Evolutionary conservation across 371 early-diverging fungal species (phyloP).

Genomic region (Cladochytrium tenue): DNA sequence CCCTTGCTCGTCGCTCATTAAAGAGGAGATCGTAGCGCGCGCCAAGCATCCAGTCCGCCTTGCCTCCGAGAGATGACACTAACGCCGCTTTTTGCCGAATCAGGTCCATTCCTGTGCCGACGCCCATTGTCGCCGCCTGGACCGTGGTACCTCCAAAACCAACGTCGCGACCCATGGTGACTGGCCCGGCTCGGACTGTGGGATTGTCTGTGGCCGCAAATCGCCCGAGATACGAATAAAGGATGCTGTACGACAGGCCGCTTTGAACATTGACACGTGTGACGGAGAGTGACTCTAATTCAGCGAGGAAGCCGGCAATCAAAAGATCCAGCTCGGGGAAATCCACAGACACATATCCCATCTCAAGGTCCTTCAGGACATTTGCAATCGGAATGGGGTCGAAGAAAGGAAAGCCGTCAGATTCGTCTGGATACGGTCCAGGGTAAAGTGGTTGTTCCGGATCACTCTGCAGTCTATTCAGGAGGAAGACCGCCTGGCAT

Average conservation of each 20-base stretch:
- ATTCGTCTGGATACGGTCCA: not conserved
- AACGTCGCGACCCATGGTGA: not conserved
- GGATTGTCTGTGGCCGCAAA: not conserved
- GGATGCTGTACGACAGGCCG: conserved; percentile 2
- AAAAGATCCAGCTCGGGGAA: conserved; percentile 1
- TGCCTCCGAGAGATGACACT: conserved; percentile 25
- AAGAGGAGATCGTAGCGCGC: conserved; percentile 4
- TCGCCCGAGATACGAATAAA: conserved; percentile 12
- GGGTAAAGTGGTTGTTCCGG: conserved; percentile 32
- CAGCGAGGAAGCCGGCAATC: not conserved
- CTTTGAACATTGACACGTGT: conserved; percentile 7
- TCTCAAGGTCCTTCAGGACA: not conserved
- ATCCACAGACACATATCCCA: not conserved
- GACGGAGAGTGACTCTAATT: conserved; percentile 11
- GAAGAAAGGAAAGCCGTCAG: not conserved
- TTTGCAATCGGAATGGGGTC: not conserved
- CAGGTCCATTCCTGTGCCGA: conserved; percentile 22
- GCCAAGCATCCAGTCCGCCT: conserved; percentile 34
- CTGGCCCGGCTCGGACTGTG: not conserved
- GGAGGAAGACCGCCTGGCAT: conserved; percentile 36
- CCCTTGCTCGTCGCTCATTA: conserved; percentile 8
- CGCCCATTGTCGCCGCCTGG: conserved; percentile 1
- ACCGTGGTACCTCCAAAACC: not conserved
- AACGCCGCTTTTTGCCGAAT: conserved; percentile 25
- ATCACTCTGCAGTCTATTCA: conserved; percentile 25